A percentile compares a stretch with the other conserved stretches of the same genome.
Conservation (phyloP, 768 basidiomycete genomes). For the Lactarius akahatsu region DNA sequence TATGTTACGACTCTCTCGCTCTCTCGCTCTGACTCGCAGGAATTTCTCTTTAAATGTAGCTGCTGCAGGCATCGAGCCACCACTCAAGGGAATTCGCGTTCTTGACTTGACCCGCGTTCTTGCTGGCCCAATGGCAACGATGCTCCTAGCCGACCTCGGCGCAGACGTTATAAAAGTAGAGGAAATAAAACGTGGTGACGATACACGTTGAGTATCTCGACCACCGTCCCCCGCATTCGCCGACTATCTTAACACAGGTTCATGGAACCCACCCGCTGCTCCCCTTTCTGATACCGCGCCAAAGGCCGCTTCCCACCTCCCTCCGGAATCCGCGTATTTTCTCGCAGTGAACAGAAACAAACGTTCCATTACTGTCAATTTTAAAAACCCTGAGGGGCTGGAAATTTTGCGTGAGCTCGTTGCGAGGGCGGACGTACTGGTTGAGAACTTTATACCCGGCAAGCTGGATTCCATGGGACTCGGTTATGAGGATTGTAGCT, state of each 20-base stretch:
- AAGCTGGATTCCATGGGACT: conserved; percentile 84
- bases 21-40: neutral
- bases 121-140: conserved; percentile 89
- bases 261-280: conserved; percentile 42
- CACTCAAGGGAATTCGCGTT: conserved; percentile 76
- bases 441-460: conserved; percentile 86
- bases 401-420: conserved; percentile 73
- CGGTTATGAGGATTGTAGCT: conserved; percentile 77
- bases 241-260: conserved; percentile 28
- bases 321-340: conserved; percentile 92
- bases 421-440: conserved; percentile 74
- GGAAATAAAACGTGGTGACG: conserved; percentile 77
- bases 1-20: neutral
- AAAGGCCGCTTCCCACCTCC: conserved; percentile 57
- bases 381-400: conserved; percentile 76
- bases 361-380: conserved; percentile 84
- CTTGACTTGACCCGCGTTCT: conserved; percentile 88
- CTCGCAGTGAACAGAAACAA: conserved; percentile 87
- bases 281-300: conserved; percentile 45
- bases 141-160: conserved; percentile 89
- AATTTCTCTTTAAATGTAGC: conserved; percentile 10
- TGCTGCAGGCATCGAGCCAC: conserved; percentile 63
- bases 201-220: conserved; percentile 62
- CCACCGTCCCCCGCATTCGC: neutral
- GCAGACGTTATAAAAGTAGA: conserved; percentile 96